Percentiles rank a stretch among this genome's conserved stretches.
phyloP scores from a whole-genome alignment of 83 land plant species.

The Thuja plicata region DNA sequence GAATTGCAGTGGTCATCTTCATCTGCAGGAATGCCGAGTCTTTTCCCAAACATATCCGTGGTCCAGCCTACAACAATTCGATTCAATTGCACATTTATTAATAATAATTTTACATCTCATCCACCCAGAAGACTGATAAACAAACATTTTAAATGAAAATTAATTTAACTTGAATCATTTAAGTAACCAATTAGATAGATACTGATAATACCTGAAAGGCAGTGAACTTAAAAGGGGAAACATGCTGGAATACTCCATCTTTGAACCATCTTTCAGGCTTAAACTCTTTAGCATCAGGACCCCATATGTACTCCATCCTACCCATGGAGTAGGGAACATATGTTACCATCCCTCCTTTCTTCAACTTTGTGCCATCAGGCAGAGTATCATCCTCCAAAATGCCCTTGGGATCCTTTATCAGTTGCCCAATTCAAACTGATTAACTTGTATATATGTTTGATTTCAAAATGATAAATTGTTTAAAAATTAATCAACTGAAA shows the following conservation, averaged over 20 bases:
- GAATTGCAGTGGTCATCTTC: slow-evolving; percentile 83
- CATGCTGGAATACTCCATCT: slow-evolving; percentile 58
- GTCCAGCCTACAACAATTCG: slow-evolving; percentile 68
- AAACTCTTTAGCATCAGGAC: slow-evolving; percentile 72
- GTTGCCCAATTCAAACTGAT: background rate
- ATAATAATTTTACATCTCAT: too few species aligned
- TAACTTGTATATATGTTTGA: background rate
- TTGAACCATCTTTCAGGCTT: slow-evolving; percentile 88
- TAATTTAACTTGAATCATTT: too few species aligned
- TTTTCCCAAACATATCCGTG: slow-evolving; percentile 90
- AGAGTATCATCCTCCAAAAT: slow-evolving; percentile 82
- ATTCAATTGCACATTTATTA: too few species aligned
- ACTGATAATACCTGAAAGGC: slow-evolving; percentile 67
- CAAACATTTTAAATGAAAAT: too few species aligned
- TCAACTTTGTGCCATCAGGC: slow-evolving; percentile 82
- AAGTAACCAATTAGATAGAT: background rate
- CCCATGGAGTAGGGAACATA: slow-evolving; percentile 96
- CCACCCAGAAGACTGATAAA: too few species aligned
- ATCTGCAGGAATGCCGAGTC: slow-evolving; percentile 97
- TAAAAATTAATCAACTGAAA: too few species aligned
- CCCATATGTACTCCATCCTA: slow-evolving; percentile 87
- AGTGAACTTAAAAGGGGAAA: slow-evolving; percentile 67
- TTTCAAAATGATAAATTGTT: too few species aligned
- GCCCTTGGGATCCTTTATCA: slow-evolving; percentile 81
- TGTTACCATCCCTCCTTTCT: slow-evolving; percentile 81